Base-by-base conservation (phyloP, 768 basidiomycete species). In the Amanita muscaria region DNA sequence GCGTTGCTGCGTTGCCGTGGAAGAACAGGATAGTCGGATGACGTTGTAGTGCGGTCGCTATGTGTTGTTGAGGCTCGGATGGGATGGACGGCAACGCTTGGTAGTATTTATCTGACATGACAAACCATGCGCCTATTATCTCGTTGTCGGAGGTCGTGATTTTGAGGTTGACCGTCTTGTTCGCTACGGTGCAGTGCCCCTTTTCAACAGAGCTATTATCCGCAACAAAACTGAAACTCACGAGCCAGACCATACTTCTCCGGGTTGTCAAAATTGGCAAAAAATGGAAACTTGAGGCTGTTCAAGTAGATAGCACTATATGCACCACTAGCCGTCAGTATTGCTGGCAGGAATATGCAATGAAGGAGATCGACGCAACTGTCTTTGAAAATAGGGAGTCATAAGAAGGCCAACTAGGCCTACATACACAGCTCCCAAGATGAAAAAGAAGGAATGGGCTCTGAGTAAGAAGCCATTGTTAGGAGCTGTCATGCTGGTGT, bases 1-100 rank as follows among this genome's bases (percentile, higher is more conserved):
- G 77, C 0, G 86, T 90, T 0, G 71, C 92, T 0, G 81, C 83
- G 50, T 94, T 94, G 8, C 94, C 94, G 51, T 97, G 94, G 33
- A 93, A 69, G 64, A 87, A 94, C n/a, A 97, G 68, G n/a, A 94
- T 66, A 0, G 85, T 92, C 0, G 89, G 89, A 21, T 72, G 62
- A 1, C 64, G 51, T 10, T 64, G 61, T 14, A 92, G 61, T 1
- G 88, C 83, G 15, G 64, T 51, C 12, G 69, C 57, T 27, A 89
- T 65, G 33, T 72, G 69, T 2, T 64, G 55, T 12, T 68, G 59
- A 14, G 65, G 62, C 24, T 63, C 53, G 14, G 55, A 50, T 3
- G 69, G 63, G 18, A 73, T 63, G 5, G 59, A 42, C 2, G 72
- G 64, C 38, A 75, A 57, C 8, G 65, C 64, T 40, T 72, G 75